A percentile compares a stretch with the other conserved stretches of the same genome.
Evolutionary conservation across 78 protist genomes (phyloP).

Genomic region (Fonticula alba): DNA sequence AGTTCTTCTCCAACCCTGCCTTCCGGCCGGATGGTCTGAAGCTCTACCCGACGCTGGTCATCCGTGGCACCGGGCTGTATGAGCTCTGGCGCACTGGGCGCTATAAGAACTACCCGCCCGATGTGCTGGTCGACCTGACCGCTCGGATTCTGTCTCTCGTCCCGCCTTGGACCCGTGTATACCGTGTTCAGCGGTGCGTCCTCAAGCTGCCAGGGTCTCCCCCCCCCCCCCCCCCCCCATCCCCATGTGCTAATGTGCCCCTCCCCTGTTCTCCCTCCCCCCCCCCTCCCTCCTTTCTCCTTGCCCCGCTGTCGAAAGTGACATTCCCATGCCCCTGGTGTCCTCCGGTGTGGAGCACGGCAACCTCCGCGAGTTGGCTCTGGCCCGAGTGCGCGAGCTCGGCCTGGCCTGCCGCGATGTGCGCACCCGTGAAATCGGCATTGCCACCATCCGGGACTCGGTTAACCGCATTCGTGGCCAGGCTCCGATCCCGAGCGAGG

Average conservation of each 20-base stretch:
- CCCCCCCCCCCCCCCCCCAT: too few relatives aligned
- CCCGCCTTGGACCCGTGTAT: slow-evolving; percentile 90
- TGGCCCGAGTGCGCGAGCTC: slow-evolving; percentile 41
- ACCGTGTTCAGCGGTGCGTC: slow-evolving; percentile 52
- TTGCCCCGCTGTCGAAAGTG: too few relatives aligned
- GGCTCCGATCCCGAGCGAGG: slow-evolving; percentile 7
- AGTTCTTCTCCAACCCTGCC: slow-evolving; percentile 65
- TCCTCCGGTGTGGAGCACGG: slow-evolving; percentile 77
- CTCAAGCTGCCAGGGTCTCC: too few relatives aligned
- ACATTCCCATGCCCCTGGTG: slow-evolving; percentile 90
- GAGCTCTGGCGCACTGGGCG: slow-evolving; percentile 65
- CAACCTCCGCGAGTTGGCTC: slow-evolving; percentile 71
- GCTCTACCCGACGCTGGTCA: slow-evolving; percentile 84
- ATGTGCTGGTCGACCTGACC: slow-evolving; percentile 31
- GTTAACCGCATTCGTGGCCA: slow-evolving; percentile 59
- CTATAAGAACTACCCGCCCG: slow-evolving; percentile 51
- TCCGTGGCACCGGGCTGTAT: slow-evolving; percentile 71
- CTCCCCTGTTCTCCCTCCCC: too few relatives aligned
- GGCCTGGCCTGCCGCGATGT: slow-evolving; percentile 71
- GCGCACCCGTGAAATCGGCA: slow-evolving; percentile 32
- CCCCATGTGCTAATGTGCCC: too few relatives aligned
- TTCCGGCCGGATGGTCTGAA: slow-evolving; percentile 85
- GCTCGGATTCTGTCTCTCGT: slow-evolving; percentile 39
- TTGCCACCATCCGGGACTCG: slow-evolving; percentile 5
- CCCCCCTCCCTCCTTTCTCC: background rate